Percentiles rank a stretch among this genome's conserved stretches.
Evolutionary conservation across 257 asterid genomes (phyloP).

Genomic region (Nicotiana paniculata): DNA sequence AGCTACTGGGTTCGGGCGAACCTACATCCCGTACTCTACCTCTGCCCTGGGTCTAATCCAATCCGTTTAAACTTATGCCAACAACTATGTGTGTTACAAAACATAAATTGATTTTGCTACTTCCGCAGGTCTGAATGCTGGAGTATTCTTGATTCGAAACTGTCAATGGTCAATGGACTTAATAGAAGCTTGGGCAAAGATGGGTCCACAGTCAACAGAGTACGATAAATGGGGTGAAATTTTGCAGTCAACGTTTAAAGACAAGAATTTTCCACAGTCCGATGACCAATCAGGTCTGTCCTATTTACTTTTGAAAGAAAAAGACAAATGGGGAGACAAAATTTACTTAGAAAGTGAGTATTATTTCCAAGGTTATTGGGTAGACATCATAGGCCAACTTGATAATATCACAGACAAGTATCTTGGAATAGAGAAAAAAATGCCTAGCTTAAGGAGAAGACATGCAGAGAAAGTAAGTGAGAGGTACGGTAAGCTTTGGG

Average conservation of each 20-base stretch:
- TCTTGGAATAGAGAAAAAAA: constrained; percentile 12
- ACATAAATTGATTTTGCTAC: not conserved
- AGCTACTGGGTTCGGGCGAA: too few relatives aligned
- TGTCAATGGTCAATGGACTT: constrained; percentile 29
- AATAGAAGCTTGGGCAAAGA: constrained; percentile 17
- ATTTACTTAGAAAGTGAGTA: constrained; percentile 25
- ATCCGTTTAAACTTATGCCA: too few relatives aligned
- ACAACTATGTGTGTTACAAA: too few relatives aligned
- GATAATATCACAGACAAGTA: constrained; percentile 12
- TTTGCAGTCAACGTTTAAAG: constrained; percentile 14
- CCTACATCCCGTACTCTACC: too few relatives aligned
- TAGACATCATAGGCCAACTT: constrained; percentile 11
- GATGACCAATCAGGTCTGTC: constrained; percentile 25
- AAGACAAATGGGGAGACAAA: constrained; percentile 21
- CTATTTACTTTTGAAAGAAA: constrained; percentile 18
- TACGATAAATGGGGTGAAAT: constrained; percentile 22
- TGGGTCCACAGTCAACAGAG: constrained; percentile 26
- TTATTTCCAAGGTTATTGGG: constrained; percentile 27
- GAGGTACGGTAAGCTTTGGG: constrained; percentile 14
- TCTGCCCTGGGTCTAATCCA: too few relatives aligned
- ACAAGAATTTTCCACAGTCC: constrained; percentile 11
- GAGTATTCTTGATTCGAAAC: constrained; percentile 20
- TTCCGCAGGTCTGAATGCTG: constrained; percentile 2
- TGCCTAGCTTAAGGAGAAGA: constrained; percentile 8
- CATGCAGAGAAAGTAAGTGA: constrained; percentile 22